A percentile compares a stretch with the other conserved stretches of the same genome.
These are phyloP conservation scores for Acanthamoeba sp. DNA, from an alignment of 208 protist species.

Conservation along the genomic window DNA sequence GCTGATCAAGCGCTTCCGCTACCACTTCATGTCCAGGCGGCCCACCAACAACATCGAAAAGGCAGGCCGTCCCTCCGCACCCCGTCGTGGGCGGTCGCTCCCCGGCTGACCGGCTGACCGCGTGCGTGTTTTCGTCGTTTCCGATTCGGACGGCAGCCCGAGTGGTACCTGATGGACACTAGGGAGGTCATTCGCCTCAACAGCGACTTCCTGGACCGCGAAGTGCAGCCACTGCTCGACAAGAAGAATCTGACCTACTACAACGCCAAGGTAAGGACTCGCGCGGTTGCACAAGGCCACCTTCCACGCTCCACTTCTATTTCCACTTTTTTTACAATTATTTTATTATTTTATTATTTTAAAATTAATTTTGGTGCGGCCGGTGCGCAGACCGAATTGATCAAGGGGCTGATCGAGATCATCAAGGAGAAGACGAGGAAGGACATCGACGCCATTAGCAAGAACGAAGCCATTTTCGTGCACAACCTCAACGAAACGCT, in stretches of 20 bases:
- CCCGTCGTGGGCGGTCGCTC: neutral
- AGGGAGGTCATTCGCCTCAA: conserved; percentile 55
- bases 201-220: neutral
- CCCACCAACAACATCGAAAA: conserved; percentile 51
- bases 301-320: neutral
- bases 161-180: conserved; percentile 35
- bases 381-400: too few relatives aligned
- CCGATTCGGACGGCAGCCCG: neutral
- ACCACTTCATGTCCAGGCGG: conserved; percentile 43
- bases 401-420: neutral
- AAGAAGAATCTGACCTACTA: conserved; percentile 36
- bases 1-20: conserved; percentile 43
- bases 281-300: too few relatives aligned
- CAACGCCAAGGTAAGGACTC: conserved; percentile 51
- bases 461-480: conserved; percentile 1
- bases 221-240: conserved; percentile 18
- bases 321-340: neutral
- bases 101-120: too few relatives aligned
- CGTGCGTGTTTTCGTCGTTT: too few relatives aligned
- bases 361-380: too few relatives aligned
- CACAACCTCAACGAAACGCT: conserved; percentile 57
- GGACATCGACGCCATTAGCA: neutral
- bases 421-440: conserved; percentile 1
- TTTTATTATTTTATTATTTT: neutral
- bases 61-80: neutral